phyloP scores from a whole-genome alignment of 108 stramenopile genomes.

The Pseudonitzschia pungens region DNA sequence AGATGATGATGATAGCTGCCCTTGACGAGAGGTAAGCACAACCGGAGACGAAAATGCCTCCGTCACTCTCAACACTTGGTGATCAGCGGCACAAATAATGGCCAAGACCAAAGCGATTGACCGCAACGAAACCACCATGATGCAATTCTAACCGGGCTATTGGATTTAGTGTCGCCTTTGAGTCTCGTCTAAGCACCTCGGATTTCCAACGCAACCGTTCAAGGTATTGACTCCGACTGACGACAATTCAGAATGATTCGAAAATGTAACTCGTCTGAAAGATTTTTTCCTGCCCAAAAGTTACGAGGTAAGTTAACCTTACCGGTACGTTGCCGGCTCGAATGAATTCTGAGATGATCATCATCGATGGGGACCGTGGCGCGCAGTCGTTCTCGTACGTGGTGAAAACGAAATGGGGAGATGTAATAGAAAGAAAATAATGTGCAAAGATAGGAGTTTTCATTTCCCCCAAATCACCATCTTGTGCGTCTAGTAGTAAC shows the following conservation, averaged over 20 bases:
- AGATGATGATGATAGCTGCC: not conserved
- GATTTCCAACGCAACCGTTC: too few species aligned
- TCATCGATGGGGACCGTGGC: not conserved
- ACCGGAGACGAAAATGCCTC: constrained; percentile 3
- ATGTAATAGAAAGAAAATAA: not conserved
- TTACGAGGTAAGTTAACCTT: too few species aligned
- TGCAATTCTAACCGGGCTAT: too few species aligned
- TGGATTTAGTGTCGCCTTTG: too few species aligned
- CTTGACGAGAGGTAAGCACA: not conserved
- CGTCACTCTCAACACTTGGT: not conserved
- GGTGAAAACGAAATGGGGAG: not conserved
- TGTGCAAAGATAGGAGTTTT: not conserved
- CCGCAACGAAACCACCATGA: not conserved
- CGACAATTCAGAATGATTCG: too few species aligned
- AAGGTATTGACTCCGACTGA: too few species aligned
- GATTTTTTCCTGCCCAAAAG: not conserved
- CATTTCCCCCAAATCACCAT: too few species aligned
- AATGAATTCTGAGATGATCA: not conserved
- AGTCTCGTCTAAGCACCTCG: too few species aligned
- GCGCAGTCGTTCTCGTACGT: not conserved
- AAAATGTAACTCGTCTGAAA: too few species aligned
- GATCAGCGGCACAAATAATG: not conserved
- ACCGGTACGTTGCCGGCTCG: too few species aligned
- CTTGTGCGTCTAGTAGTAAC: too few species aligned
- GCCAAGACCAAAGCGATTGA: not conserved